phyloP scores from a whole-genome alignment of 441 rosid species.

The Biscutella laevigata region DNA sequence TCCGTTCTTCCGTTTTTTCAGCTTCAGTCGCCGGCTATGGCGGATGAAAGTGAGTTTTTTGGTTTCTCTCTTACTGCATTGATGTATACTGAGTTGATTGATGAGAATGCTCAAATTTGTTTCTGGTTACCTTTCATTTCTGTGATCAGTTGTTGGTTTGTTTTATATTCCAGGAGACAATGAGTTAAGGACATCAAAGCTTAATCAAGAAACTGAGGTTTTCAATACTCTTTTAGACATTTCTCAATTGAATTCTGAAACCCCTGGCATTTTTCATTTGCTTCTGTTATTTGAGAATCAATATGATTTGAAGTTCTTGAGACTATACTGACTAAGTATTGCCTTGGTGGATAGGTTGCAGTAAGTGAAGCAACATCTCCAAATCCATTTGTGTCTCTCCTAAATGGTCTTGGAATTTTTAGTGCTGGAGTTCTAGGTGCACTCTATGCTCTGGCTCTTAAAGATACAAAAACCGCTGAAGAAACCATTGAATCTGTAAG shows the following conservation, averaged over 20 bases:
- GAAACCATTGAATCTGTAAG: constrained; percentile 63
- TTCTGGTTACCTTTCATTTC: neutral
- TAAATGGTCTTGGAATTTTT: constrained; percentile 74
- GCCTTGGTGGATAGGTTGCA: constrained; percentile 37
- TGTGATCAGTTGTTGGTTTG: neutral
- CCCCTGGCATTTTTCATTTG: neutral
- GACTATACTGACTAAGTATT: constrained; percentile 14
- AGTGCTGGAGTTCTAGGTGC: constrained; percentile 75
- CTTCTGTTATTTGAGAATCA: neutral
- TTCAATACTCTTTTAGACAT: neutral
- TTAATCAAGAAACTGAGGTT: constrained; percentile 47
- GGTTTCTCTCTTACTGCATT: neutral
- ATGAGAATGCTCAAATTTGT: neutral
- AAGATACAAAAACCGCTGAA: constrained; percentile 47
- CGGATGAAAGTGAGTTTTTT: constrained; percentile 23
- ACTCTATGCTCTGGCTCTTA: constrained; percentile 61
- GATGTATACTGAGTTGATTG: neutral
- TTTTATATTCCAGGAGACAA: constrained; percentile 37
- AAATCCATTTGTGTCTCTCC: constrained; percentile 55
- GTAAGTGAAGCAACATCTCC: constrained; percentile 34
- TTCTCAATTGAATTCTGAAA: constrained; percentile 5
- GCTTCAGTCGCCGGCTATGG: constrained; percentile 45
- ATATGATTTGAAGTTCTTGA: neutral
- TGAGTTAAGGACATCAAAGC: constrained; percentile 29
- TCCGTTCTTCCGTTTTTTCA: constrained; percentile 69